Base-by-base conservation (phyloP, 345 rosid species). In the Eucalyptus paniculata region DNA sequence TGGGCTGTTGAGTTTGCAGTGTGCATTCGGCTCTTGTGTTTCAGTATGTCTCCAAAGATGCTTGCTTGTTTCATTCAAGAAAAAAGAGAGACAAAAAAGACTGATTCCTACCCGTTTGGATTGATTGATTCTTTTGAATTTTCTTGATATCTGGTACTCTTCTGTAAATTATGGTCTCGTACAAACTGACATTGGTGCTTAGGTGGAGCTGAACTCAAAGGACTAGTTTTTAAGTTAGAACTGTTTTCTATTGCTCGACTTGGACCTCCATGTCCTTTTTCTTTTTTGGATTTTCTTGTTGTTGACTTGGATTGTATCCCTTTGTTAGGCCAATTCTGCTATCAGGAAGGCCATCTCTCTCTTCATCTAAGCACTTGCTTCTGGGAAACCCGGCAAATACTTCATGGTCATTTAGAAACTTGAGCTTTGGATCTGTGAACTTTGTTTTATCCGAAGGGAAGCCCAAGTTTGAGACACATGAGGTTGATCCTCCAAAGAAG, bases 401-500 rank as follows among this genome's bases (percentile, higher is more conserved):
- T 83, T 92, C 89, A 3, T 93, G 94, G 92, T 49, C 77, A 15
- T 93, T 50, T 50, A 93, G 97, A 92, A 90, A 90, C 67, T 93
- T 90, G 69, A 96, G 96, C 88, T 94, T 94, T 80, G 99, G 99
- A 44, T 90, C 92, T 0, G 96, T 98, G 89, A 96, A 91, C 89
- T 89, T 98, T 77, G 99, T 98, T 91, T 94, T 97, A 90, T 95
- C 97, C 24, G 88, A 96, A 85, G 99, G 99, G 89, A 96, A 98
- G 92, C 96, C 97, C n/a, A 96, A 96, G 93, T 96, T 98, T 86
- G 97, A 96, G 91, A 95, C 92, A 7, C 94, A 92, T 50, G 95
- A 96, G 88, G 88, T 92, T 14, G 95, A 95, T 86, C 97, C 99
- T 94, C 99, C 99, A 2, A 96, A 94, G 94, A 98, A 96, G 92